Percentiles rank a stretch among this genome's conserved stretches.
Conservation (phyloP, 176 grass and related monocot genomes). For the Oryza meridionalis region DNA sequence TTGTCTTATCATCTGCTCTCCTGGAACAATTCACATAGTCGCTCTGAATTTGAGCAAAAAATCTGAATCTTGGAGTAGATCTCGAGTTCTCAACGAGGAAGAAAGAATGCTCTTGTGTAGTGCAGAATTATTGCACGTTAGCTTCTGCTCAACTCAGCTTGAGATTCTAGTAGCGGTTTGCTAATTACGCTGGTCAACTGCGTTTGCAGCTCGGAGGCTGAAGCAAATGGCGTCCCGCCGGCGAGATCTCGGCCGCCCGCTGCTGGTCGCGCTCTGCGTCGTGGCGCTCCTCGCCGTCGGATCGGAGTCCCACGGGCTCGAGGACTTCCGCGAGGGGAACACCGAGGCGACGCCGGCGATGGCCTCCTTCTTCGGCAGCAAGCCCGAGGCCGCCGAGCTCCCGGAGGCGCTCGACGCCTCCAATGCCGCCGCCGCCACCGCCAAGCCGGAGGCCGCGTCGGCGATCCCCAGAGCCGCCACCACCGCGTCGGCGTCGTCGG, state of each 20-base stretch:
- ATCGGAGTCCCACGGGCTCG: constrained; percentile 47
- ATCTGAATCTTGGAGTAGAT: neutral
- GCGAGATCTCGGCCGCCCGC: constrained; percentile 16
- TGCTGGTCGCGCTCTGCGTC: constrained; percentile 43
- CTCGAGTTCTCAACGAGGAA: neutral
- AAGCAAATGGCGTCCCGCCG: constrained; percentile 38
- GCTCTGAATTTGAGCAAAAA: neutral
- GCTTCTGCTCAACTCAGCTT: neutral
- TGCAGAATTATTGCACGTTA: neutral
- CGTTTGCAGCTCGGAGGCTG: neutral
- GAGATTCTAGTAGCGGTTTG: neutral
- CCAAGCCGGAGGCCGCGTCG: constrained; percentile 56
- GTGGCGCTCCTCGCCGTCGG: constrained; percentile 37
- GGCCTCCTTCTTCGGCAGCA: constrained; percentile 52
- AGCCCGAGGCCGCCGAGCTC: constrained; percentile 55
- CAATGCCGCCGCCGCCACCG: constrained; percentile 5
- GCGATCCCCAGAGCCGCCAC: constrained; percentile 7
- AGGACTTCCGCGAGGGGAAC: constrained; percentile 21
- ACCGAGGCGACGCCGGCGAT: constrained; percentile 29
- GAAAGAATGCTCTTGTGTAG: too few relatives aligned
- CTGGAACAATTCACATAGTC: too few relatives aligned
- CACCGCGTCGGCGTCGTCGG: neutral
- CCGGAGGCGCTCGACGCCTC: constrained; percentile 42
- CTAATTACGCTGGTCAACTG: neutral
- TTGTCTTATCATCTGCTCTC: neutral